Percentiles rank a stretch among this genome's conserved stretches.
Conservation (phyloP, 257 asterid species). For the Solanum medicagineum region DNA sequence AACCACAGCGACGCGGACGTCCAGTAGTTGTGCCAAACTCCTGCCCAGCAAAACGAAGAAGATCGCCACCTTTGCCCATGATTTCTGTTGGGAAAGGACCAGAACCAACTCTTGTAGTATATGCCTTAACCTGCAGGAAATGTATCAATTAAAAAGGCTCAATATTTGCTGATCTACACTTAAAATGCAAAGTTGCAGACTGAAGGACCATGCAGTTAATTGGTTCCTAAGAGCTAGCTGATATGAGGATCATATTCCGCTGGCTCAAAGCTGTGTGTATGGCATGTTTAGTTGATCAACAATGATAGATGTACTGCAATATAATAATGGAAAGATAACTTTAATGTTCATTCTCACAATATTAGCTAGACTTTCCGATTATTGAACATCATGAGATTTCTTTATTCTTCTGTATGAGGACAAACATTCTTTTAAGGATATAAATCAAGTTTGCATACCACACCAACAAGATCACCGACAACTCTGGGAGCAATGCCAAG, state of each 20-base stretch:
- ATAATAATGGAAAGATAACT: background rate
- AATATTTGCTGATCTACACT: background rate
- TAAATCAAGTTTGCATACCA: conserved; percentile 44
- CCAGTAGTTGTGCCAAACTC: conserved; percentile 99
- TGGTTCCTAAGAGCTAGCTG: background rate
- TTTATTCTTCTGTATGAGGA: background rate
- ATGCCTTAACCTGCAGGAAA: conserved; percentile 74
- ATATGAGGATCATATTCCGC: background rate
- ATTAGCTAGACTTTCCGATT: background rate
- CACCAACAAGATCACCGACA: conserved; percentile 89
- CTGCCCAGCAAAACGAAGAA: conserved; percentile 82
- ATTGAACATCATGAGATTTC: background rate
- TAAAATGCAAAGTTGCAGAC: background rate
- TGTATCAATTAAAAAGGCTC: background rate
- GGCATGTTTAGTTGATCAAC: background rate
- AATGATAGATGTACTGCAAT: background rate
- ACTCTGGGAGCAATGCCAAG: conserved; percentile 95
- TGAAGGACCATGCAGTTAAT: background rate
- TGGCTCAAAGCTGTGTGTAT: background rate
- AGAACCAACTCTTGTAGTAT: conserved; percentile 94
- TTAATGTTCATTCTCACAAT: background rate
- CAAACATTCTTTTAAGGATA: background rate
- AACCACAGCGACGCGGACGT: conserved; percentile 98
- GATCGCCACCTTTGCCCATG: conserved; percentile 67
- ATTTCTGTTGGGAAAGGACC: conserved; percentile 98